A percentile compares a stretch with the other conserved stretches of the same genome.
Evolutionary conservation across 495 filamentous ascomycete genomes (phyloP).

Genomic region (Lasiosphaeris hirsuta): DNA sequence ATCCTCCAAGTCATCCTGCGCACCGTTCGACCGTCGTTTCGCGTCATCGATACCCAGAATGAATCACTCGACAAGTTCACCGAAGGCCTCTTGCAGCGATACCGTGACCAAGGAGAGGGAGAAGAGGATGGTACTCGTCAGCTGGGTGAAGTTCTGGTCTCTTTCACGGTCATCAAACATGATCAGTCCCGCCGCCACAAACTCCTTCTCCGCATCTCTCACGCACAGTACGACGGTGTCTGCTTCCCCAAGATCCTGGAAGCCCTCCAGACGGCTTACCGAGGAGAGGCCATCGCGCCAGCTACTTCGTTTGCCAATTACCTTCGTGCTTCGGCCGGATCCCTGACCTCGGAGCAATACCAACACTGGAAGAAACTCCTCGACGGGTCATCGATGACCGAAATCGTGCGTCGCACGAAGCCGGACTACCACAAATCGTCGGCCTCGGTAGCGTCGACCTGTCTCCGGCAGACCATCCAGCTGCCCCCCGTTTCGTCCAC

Average conservation of each 20-base stretch:
- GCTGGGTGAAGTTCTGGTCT: constrained; percentile 54
- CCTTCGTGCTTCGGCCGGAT: constrained; percentile 48
- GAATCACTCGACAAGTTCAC: constrained; percentile 38
- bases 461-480: constrained; percentile 15
- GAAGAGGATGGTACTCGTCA: constrained; percentile 40
- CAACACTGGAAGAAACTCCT: constrained; percentile 56
- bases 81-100: background rate
- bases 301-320: constrained; percentile 54
- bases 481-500: constrained; percentile 25
- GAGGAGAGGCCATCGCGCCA: constrained; percentile 41
- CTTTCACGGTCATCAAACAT: constrained; percentile 51
- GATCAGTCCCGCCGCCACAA: constrained; percentile 44
- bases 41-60: constrained; percentile 48
- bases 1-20: constrained; percentile 61
- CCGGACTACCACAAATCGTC: background rate
- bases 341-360: constrained; percentile 28
- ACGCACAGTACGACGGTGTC: constrained; percentile 67
- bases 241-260: constrained; percentile 56
- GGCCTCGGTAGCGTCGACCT: background rate
- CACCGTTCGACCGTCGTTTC: constrained; percentile 49
- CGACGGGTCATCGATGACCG: constrained; percentile 44
- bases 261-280: constrained; percentile 52
- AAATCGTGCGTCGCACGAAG: constrained; percentile 20
- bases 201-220: constrained; percentile 60
- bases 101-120: background rate